Evolutionary conservation across 2,329 filamentous ascomycete species (phyloP), one percentile per base, ranked within the genome.

Genomic region (Tolypocladium ophioglossoides): DNA sequence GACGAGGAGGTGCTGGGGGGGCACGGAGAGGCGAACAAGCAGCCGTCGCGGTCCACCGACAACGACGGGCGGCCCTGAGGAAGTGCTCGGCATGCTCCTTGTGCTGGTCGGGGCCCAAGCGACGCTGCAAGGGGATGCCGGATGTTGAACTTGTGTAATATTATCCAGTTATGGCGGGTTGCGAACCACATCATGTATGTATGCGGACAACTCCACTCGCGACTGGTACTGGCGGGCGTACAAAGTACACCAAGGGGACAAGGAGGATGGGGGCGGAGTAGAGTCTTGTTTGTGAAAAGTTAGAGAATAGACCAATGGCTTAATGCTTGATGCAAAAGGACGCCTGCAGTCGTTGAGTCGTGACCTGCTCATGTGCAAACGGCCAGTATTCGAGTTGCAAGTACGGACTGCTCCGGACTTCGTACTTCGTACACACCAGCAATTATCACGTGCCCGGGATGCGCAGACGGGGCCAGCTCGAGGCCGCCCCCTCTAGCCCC

Each of bases 1-100:
- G 66, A 69, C 24, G 64, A 65, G 4, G 62, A 66, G 32, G 59
- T 62, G 35, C 65, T 62, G 20, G 66, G 68, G 22, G 66, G 66
- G 51, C 57, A 66, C 37, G 66, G 67, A 2, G 46, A 38, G 12
- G 32, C 8, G n/a, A 51, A 51, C 14, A 54, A 54, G 35, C 22
- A 44, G 30, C n/a, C 55, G 27, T 39, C 39, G n/a, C 38, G 52
- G 12, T 14, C 52, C 12, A 32, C 38, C 14, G 55, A 59, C 11
- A 39, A 49, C 12, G 18, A 51, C 32, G 48, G 20, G 32, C 52
- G 52, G n/a, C 46, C 41, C 41, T 58, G 41, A 56, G 32, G 35
- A 32, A 16, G 18, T 12, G 27, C 44, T 48, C 44, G 11, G 2
- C 27, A 34, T 18, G 44, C 8, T 18, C 30, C 9, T n/a, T 32